Evolutionary conservation across 2,329 filamentous ascomycete genomes (phyloP), one percentile per base, ranked within the genome.

Genomic region (Nemania sp.): DNA sequence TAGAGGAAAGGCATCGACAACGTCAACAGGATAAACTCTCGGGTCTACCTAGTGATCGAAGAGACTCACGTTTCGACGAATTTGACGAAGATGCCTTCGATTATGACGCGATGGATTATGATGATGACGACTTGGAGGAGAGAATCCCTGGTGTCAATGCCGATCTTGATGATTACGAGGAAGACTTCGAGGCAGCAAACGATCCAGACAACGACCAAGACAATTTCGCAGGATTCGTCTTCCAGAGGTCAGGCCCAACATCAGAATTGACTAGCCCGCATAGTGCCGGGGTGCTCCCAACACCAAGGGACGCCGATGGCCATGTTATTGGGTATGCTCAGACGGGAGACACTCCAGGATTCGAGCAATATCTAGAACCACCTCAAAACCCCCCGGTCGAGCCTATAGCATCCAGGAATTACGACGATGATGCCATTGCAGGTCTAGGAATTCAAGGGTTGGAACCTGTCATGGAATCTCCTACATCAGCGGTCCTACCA

Each of bases 1-100:
- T 94, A 47, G 93, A 93, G 77, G 92, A 93, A 73, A 87, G 89
- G 55, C 91, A 93, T 77, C 84, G 90, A 18, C 87, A 91, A 71
- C 88, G 89, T 62, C 88, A 90, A 69, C 82, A 89, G 32, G 89
- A 90, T 66, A 90, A 87, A 74, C 84, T 87, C 68, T 82, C 81
- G 4, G 78, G 83, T 65, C 75, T 80, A 29, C 58, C 79, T 58
- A 71, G 77, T 49, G 77, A 79, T 11, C 73, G 73, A 41, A 80
- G 82, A 47, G 86, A 88, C 73, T 87, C 86, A 2, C 81, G 85
- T 20, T 88, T 84, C 70, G 88, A 90, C 70, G 88, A 90, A 59
- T 88, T 88, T 73, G 87, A 90, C 70, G 88, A 88, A 32, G 87
- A 89, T 71, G 78, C 75, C 6, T 87, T 88, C 71, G 87, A 89